phyloP scores from a whole-genome alignment of 768 basidiomycete genomes.

The Trametopsis cervina region DNA sequence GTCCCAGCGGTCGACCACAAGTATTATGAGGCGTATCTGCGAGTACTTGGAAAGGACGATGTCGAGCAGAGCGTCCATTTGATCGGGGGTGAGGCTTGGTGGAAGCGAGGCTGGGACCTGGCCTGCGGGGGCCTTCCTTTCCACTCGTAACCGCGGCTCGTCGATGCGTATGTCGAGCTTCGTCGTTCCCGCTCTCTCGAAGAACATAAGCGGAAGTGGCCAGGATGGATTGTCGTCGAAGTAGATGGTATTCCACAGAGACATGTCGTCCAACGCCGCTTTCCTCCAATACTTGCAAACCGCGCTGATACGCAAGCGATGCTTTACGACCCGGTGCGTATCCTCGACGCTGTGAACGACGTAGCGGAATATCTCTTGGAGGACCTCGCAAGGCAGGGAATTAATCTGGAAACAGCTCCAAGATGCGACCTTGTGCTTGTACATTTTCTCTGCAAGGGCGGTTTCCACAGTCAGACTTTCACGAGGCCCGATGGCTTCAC shows the following conservation, averaged over 20 bases:
- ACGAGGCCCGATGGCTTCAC: conserved; percentile 13
- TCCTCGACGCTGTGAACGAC: conserved; percentile 44
- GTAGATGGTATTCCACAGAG: conserved; percentile 47
- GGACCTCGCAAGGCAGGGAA: conserved; percentile 59
- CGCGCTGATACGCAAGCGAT: conserved; percentile 48
- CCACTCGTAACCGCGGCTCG: conserved; percentile 22
- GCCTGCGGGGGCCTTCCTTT: conserved; percentile 8
- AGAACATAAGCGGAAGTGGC: conserved; percentile 46
- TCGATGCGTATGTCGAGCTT: conserved; percentile 59
- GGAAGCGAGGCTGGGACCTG: conserved; percentile 1
- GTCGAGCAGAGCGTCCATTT: not conserved
- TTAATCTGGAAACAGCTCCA: conserved; percentile 49
- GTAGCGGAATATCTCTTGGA: conserved; percentile 56
- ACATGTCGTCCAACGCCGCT: conserved; percentile 18
- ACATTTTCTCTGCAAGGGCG: conserved; percentile 12
- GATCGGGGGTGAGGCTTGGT: not conserved
- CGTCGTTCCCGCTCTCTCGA: conserved; percentile 48
- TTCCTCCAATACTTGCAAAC: conserved; percentile 37
- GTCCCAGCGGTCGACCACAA: conserved; percentile 1
- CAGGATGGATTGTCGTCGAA: conserved; percentile 48
- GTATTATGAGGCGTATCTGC: conserved; percentile 1
- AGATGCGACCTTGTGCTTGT: conserved; percentile 21
- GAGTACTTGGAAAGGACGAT: conserved; percentile 11
- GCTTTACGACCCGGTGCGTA: conserved; percentile 12
- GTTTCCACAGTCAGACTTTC: conserved; percentile 11